Conservation (phyloP, 768 basidiomycete genomes). For the Mycena alexandri region DNA sequence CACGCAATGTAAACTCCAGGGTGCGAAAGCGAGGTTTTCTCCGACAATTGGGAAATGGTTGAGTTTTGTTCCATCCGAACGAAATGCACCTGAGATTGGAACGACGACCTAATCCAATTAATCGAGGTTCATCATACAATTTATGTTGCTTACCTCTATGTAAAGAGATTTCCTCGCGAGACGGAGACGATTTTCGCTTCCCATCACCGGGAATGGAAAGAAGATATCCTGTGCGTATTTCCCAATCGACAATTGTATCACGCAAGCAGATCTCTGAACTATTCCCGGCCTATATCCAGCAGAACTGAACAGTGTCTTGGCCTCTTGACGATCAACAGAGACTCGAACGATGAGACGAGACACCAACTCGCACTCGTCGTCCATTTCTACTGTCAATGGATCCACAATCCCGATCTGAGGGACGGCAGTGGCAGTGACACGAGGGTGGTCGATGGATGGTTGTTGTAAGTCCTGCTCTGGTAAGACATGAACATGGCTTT, state of each 20-base stretch:
- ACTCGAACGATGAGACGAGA: slow-evolving; percentile 27
- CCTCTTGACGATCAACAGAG: slow-evolving; percentile 26
- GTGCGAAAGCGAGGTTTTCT: slow-evolving; percentile 24
- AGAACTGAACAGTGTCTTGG: slow-evolving; percentile 28
- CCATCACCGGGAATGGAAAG: slow-evolving; percentile 26
- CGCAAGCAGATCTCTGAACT: slow-evolving; percentile 34
- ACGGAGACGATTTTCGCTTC: slow-evolving; percentile 9
- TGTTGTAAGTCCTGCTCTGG: slow-evolving; percentile 1
- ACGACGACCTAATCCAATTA: slow-evolving; percentile 24
- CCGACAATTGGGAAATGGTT: slow-evolving; percentile 45
- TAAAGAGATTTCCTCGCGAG: slow-evolving; percentile 23
- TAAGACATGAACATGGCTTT: not conserved
- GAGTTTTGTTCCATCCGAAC: slow-evolving; percentile 42
- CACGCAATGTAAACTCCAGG: slow-evolving; percentile 52
- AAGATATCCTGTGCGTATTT: slow-evolving; percentile 38
- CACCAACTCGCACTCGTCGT: slow-evolving; percentile 14
- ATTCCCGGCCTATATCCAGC: slow-evolving; percentile 29
- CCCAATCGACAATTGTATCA: slow-evolving; percentile 17
- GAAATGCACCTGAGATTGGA: slow-evolving; percentile 29
- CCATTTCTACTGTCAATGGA: slow-evolving; percentile 10
- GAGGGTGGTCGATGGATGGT: not conserved
- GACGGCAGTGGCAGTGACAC: not conserved
- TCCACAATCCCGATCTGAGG: slow-evolving; percentile 8
- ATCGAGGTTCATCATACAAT: slow-evolving; percentile 28
- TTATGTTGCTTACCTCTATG: slow-evolving; percentile 49